Evolutionary conservation across 2,329 filamentous ascomycete genomes (phyloP).

Genomic region (Microascus cirrosus): DNA sequence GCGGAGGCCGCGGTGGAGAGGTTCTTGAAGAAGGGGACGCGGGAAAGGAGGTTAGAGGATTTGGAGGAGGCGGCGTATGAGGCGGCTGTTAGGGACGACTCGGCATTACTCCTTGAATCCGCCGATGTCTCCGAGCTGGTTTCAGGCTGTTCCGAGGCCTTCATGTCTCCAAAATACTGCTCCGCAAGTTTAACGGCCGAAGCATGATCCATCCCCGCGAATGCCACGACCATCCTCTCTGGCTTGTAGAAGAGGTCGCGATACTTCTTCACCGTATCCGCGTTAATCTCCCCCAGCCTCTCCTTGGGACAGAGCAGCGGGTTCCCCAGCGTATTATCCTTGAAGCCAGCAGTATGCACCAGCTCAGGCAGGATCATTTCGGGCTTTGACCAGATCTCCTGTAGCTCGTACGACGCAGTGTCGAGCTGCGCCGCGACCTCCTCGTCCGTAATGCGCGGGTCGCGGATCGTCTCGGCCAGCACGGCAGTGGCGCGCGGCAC

Average conservation of each 20-base stretch:
- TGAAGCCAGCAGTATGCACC: constrained; percentile 90
- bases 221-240: constrained; percentile 87
- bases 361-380: constrained; percentile 92
- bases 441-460: constrained; percentile 72
- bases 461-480: constrained; percentile 85
- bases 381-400: constrained; percentile 95
- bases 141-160: constrained; percentile 29
- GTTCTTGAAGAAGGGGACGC: constrained; percentile 83
- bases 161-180: constrained; percentile 88
- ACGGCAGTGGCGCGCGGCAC: constrained; percentile 74
- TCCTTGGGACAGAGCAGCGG: constrained; percentile 86
- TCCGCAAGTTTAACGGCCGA: constrained; percentile 71
- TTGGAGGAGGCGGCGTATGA: constrained; percentile 25
- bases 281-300: constrained; percentile 63
- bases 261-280: constrained; percentile 64
- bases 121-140: constrained; percentile 48
- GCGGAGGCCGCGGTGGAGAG: constrained; percentile 63
- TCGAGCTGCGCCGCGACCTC: constrained; percentile 81
- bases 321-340: constrained; percentile 91
- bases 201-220: constrained; percentile 78
- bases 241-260: constrained; percentile 75
- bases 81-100: constrained; percentile 17
- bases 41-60: constrained; percentile 62
- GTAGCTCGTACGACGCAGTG: constrained; percentile 91
- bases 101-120: constrained; percentile 23